These are phyloP conservation scores for Corymbia calophylla DNA, from an alignment of 441 rosid species.

Conservation along the genomic window DNA sequence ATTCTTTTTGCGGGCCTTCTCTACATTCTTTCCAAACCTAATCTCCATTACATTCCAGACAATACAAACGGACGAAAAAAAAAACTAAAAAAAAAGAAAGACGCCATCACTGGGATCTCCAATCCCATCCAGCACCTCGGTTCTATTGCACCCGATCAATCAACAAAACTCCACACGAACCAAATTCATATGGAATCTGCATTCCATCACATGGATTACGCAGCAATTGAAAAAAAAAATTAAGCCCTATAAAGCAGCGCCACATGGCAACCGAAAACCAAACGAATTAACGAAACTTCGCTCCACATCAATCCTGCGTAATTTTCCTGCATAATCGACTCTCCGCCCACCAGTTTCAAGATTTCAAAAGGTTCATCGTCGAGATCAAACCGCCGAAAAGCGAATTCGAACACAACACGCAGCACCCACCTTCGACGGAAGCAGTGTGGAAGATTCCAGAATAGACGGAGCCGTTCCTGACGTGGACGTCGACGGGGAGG, in stretches of 20 bases:
- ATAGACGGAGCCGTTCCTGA: constrained; percentile 69
- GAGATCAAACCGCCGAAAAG: neutral
- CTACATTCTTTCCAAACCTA: neutral
- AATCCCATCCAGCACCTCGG: neutral
- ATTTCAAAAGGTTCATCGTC: neutral
- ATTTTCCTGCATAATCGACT: neutral
- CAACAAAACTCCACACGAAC: neutral
- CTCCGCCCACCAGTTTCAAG: neutral
- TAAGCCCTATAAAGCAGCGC: neutral
- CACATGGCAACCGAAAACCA: neutral
- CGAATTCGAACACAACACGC: neutral
- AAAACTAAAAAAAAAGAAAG: neutral
- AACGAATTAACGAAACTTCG: neutral
- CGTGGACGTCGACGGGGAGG: constrained; percentile 66
- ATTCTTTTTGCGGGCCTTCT: neutral
- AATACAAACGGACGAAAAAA: neutral
- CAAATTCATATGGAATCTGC: neutral
- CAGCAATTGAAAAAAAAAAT: neutral
- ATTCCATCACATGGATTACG: neutral
- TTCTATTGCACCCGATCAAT: neutral
- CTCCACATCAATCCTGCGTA: neutral
- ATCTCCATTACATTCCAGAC: neutral
- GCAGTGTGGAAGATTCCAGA: constrained; percentile 79
- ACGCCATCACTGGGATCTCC: neutral
- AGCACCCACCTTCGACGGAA: constrained; percentile 52